phyloP scores from a whole-genome alignment of 148 eudicot species.

The Rhododendron henanense region DNA sequence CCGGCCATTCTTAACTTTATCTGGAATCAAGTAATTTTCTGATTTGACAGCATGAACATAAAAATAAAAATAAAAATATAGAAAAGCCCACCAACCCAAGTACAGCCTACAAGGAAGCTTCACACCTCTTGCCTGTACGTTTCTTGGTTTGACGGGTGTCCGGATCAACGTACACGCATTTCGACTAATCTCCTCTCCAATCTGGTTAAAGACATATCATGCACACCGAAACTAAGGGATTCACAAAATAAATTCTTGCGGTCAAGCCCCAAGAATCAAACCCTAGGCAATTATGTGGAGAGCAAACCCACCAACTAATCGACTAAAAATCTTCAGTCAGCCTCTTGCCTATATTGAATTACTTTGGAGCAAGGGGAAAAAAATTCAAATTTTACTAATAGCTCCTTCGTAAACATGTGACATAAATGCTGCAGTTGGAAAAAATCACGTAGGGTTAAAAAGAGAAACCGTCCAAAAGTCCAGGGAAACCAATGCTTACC shows the following conservation, averaged over 20 bases:
- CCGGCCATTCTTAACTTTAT: background rate
- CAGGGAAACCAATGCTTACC: background rate
- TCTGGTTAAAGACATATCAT: too few relatives aligned
- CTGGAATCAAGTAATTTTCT: background rate
- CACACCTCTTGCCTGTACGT: fast-evolving
- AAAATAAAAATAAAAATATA: too few relatives aligned
- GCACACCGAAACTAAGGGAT: too few relatives aligned
- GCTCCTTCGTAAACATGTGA: background rate
- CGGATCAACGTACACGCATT: too few relatives aligned
- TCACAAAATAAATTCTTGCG: too few relatives aligned
- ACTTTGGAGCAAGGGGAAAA: background rate
- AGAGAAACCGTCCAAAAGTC: background rate
- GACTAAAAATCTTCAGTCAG: background rate
- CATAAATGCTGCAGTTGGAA: background rate
- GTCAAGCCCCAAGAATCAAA: too few relatives aligned
- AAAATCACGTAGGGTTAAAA: background rate
- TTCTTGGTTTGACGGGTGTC: too few relatives aligned
- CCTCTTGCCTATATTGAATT: background rate
- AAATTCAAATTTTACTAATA: too few relatives aligned
- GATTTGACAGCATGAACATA: background rate
- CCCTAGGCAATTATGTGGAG: too few relatives aligned
- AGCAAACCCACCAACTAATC: too few relatives aligned
- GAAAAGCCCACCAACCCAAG: background rate
- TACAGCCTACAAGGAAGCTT: background rate
- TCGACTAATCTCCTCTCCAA: fast-evolving